These are phyloP conservation scores for Apostasia ramifera DNA, from an alignment of 106 monocot genomes.

Conservation along the genomic window DNA sequence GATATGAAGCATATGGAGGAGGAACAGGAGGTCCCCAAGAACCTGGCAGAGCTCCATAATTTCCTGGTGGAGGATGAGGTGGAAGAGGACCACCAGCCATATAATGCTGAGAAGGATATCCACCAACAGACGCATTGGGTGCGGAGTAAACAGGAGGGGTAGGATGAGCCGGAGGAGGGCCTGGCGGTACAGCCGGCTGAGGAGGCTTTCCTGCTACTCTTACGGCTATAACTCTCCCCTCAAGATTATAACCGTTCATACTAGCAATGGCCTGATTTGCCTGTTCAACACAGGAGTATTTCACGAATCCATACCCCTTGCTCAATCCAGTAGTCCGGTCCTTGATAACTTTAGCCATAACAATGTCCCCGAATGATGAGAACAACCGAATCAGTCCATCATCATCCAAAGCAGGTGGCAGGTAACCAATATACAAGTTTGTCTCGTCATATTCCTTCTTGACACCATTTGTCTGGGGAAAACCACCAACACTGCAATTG, in stretches of 20 bases:
- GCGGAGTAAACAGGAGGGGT: constrained; percentile 23
- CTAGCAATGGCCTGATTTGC: constrained; percentile 73
- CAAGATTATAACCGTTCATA: constrained; percentile 83
- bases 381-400: constrained; percentile 67
- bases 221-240: constrained; percentile 80
- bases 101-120: constrained; percentile 64
- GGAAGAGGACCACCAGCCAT: constrained; percentile 11
- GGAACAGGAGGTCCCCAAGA: constrained; percentile 29
- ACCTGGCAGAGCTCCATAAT: constrained; percentile 27
- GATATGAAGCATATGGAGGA: constrained; percentile 32
- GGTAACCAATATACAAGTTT: constrained; percentile 86
- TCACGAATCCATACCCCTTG: constrained; percentile 98
- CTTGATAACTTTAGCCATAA: constrained; percentile 93
- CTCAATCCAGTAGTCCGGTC: constrained; percentile 68
- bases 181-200: constrained; percentile 63
- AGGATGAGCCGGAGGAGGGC: constrained; percentile 36
- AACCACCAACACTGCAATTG: not conserved
- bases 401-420: constrained; percentile 82
- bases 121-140: constrained; percentile 30
- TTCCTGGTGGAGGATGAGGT: constrained; percentile 44
- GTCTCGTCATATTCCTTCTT: constrained; percentile 93
- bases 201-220: constrained; percentile 90
- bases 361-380: constrained; percentile 77
- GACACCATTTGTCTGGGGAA: constrained; percentile 18
- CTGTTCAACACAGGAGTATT: constrained; percentile 67